phyloP scores from a whole-genome alignment of 2,329 filamentous ascomycete species.

The Alternaria brassicicola region DNA sequence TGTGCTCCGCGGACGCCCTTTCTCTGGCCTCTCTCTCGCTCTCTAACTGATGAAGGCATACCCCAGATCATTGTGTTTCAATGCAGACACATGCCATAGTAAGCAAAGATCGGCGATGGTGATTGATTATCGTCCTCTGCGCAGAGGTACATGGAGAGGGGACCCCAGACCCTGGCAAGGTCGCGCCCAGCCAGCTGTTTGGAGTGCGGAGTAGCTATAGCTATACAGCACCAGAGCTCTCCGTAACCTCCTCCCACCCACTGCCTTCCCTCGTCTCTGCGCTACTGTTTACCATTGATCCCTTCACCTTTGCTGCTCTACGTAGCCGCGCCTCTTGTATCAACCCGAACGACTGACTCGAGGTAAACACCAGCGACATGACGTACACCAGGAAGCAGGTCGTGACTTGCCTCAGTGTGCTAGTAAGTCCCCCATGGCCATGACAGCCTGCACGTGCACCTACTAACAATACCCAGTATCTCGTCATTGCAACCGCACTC shows the following conservation, averaged over 20 bases:
- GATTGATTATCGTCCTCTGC: not conserved
- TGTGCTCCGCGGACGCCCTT: not conserved
- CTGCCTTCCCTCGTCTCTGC: not conserved
- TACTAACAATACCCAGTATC: conserved; percentile 44
- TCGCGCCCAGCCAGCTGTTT: conserved; percentile 2
- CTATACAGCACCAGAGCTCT: conserved; percentile 1
- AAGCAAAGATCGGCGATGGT: not conserved
- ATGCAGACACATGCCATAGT: not conserved
- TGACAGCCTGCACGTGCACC: not conserved
- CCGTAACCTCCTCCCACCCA: not conserved
- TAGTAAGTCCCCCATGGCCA: conserved; percentile 32
- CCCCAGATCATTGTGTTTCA: not conserved
- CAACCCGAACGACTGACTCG: not conserved
- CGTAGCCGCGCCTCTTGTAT: not conserved
- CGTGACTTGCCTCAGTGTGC: conserved; percentile 47
- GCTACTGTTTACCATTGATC: too few species aligned
- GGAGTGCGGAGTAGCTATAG: conserved; percentile 10
- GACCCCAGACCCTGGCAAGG: conserved; percentile 2
- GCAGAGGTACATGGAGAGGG: not conserved
- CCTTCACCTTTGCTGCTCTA: not conserved
- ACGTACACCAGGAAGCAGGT: conserved; percentile 48
- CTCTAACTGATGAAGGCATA: not conserved
- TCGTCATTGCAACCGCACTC: conserved; percentile 49
- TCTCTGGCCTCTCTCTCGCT: not conserved
- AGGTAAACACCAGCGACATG: conserved; percentile 28